Percentiles rank a stretch among this genome's conserved stretches.
phyloP scores from a whole-genome alignment of 2,329 filamentous ascomycete genomes.

The Talaromyces pinophilus region DNA sequence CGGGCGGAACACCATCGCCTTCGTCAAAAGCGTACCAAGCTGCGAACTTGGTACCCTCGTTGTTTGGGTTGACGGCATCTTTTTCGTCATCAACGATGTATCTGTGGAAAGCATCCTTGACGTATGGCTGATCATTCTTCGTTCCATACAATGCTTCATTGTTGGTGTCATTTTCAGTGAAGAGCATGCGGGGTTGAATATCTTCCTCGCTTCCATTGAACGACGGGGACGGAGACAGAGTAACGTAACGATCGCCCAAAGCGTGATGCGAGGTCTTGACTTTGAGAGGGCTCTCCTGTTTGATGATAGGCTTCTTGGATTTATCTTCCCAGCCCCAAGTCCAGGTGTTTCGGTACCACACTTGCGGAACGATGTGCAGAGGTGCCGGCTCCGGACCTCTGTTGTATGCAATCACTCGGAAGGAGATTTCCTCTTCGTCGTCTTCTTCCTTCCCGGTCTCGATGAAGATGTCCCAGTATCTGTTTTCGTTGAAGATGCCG shows the following conservation, averaged over 20 bases:
- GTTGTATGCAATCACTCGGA: slow-evolving; percentile 96
- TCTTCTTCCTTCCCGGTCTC: slow-evolving; percentile 94
- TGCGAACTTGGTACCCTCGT: slow-evolving; percentile 81
- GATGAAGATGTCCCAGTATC: slow-evolving; percentile 97
- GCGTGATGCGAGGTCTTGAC: slow-evolving; percentile 76
- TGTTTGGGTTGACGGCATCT: slow-evolving; percentile 75
- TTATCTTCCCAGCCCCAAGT: slow-evolving; percentile 80
- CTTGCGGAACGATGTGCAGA: slow-evolving; percentile 88
- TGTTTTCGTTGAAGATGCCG: slow-evolving; percentile 80
- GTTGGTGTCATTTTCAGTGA: slow-evolving; percentile 96
- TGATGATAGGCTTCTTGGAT: slow-evolving; percentile 78
- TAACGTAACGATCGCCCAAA: slow-evolving; percentile 78
- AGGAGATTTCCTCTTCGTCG: slow-evolving; percentile 85
- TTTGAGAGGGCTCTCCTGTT: slow-evolving; percentile 64
- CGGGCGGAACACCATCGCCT: slow-evolving; percentile 79
- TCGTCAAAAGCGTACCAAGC: slow-evolving; percentile 94
- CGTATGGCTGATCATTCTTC: slow-evolving; percentile 77
- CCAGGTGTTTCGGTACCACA: slow-evolving; percentile 99
- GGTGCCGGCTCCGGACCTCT: slow-evolving; percentile 86
- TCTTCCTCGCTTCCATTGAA: slow-evolving; percentile 77
- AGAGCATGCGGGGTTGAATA: slow-evolving; percentile 80
- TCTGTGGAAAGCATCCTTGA: slow-evolving; percentile 93
- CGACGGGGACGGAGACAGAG: slow-evolving; percentile 87
- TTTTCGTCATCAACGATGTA: slow-evolving; percentile 82
- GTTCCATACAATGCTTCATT: slow-evolving; percentile 73